Conservation (phyloP, 768 basidiomycete genomes). For the Termitomyces sp. region DNA sequence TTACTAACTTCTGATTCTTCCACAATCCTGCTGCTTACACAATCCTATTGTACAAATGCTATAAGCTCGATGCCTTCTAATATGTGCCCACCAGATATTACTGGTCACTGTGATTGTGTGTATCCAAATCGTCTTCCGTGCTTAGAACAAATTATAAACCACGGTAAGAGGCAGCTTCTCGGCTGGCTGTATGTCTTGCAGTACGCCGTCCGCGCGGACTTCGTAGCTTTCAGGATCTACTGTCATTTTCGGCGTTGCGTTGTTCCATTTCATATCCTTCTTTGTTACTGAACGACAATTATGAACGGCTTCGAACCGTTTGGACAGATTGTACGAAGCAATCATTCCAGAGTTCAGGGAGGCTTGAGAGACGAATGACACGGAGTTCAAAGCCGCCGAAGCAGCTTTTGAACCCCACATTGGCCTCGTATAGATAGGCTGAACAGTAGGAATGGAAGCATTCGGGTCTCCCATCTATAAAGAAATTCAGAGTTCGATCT, state of each 20-base stretch:
- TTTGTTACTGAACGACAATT: conserved; percentile 75
- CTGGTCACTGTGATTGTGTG: background rate
- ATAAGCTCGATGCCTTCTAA: background rate
- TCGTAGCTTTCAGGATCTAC: conserved; percentile 94
- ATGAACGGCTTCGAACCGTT: conserved; percentile 69
- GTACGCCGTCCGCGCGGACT: conserved; percentile 74
- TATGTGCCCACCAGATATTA: background rate
- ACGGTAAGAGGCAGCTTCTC: conserved; percentile 59
- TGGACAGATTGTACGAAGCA: conserved; percentile 62
- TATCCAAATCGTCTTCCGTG: conserved; percentile 54
- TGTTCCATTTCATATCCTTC: conserved; percentile 93
- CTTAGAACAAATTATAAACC: conserved; percentile 80
- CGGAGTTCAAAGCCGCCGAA: conserved; percentile 79
- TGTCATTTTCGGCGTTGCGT: conserved; percentile 69
- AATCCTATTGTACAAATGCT: background rate
- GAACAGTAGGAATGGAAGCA: conserved; percentile 92
- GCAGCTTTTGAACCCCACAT: conserved; percentile 89
- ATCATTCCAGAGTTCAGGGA: conserved; percentile 59
- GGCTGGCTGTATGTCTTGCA: conserved; percentile 76
- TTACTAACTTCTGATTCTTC: background rate
- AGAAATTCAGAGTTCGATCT: background rate
- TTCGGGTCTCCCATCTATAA: conserved; percentile 93
- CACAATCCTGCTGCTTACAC: background rate
- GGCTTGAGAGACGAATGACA: conserved; percentile 78
- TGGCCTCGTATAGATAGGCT: conserved; percentile 78